Conservation (phyloP, 139 green algal species). For the Chlamydomonas asymmetrica region DNA sequence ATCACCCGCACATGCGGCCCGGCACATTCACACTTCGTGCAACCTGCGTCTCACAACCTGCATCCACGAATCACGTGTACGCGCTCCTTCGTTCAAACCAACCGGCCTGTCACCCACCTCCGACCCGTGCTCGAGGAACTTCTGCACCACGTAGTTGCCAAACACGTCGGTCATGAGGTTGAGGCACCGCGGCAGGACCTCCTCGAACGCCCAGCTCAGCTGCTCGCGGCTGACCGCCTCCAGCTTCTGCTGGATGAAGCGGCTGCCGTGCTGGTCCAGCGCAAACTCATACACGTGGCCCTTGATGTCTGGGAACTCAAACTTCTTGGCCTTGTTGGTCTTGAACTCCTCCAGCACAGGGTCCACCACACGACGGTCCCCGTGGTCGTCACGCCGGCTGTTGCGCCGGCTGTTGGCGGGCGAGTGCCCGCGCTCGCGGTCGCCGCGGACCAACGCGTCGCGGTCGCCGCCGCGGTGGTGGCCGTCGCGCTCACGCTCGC, state of each 20-base stretch:
- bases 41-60: too few relatives aligned
- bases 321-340: conserved; percentile 55
- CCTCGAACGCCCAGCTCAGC: conserved; percentile 64
- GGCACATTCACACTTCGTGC: too few relatives aligned
- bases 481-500: not conserved
- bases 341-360: conserved; percentile 84
- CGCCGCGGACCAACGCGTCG: not conserved
- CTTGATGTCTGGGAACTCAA: conserved; percentile 60
- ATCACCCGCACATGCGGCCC: too few relatives aligned
- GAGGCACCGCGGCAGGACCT: conserved; percentile 63
- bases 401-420: conserved; percentile 13
- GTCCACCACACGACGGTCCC: conserved; percentile 8
- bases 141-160: conserved; percentile 90
- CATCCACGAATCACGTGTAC: too few relatives aligned
- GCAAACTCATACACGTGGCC: conserved; percentile 81
- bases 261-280: conserved; percentile 86
- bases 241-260: conserved; percentile 94
- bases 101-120: not conserved
- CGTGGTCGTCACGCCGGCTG: conserved; percentile 24
- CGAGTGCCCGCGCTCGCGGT: not conserved
- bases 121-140: conserved; percentile 31
- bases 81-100: not conserved
- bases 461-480: conserved; percentile 6
- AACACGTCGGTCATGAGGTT: conserved; percentile 88
- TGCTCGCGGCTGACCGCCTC: conserved; percentile 54